Conservation (phyloP, 768 basidiomycete genomes). For the Pseudohyphozyma bogoriensis region DNA sequence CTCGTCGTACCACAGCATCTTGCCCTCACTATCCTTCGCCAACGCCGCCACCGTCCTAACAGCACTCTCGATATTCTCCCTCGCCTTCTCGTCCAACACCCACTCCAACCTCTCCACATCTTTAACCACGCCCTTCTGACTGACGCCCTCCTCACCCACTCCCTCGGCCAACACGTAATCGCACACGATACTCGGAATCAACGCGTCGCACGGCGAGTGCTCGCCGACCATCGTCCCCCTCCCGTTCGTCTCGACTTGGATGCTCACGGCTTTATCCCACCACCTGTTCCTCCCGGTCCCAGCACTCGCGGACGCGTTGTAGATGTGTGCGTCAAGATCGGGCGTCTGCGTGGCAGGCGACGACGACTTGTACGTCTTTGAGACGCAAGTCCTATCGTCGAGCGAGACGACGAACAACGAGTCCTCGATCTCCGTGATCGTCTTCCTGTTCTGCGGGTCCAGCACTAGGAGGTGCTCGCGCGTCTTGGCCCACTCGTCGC, state of each 20-base stretch:
- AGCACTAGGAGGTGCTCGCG: constrained; percentile 57
- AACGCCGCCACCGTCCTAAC: constrained; percentile 49
- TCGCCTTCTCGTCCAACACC: constrained; percentile 54
- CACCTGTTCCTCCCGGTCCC: constrained; percentile 66
- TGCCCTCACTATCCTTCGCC: constrained; percentile 69
- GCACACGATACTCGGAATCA: constrained; percentile 74
- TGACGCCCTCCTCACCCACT: constrained; percentile 24
- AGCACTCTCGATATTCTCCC: constrained; percentile 52
- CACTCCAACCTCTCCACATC: constrained; percentile 63
- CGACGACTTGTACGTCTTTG: constrained; percentile 19
- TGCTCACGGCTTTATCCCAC: constrained; percentile 75
- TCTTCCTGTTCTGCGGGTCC: constrained; percentile 55
- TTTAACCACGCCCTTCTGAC: background rate
- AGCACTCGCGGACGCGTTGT: constrained; percentile 55
- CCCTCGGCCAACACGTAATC: constrained; percentile 65
- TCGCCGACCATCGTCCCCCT: constrained; percentile 81
- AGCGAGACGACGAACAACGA: constrained; percentile 71
- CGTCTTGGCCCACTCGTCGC: constrained; percentile 74
- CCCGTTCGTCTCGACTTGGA: constrained; percentile 74
- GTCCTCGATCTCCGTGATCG: constrained; percentile 56
- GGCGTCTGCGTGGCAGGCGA: constrained; percentile 24
- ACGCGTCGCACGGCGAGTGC: constrained; percentile 79
- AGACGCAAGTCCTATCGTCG: constrained; percentile 55
- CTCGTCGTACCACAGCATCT: constrained; percentile 67
- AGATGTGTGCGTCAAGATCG: constrained; percentile 62